These are phyloP conservation scores for Escallonia rubra DNA, from an alignment of 129 eudicot species.

Conservation along the genomic window DNA sequence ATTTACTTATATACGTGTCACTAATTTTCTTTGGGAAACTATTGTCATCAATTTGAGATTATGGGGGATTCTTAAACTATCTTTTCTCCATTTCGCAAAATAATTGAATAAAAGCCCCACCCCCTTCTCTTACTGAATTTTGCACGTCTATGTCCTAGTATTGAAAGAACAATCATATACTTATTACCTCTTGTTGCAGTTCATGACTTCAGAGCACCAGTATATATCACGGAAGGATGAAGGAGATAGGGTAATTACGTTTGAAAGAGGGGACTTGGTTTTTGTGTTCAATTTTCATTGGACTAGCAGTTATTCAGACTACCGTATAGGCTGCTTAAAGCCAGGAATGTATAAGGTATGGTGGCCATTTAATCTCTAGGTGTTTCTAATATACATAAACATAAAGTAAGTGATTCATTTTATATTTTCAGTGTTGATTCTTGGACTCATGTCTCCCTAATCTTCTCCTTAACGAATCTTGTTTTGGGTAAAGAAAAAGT, in stretches of 20 bases:
- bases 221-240: slow-evolving; percentile 88
- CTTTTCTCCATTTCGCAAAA: too few species aligned
- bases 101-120: too few species aligned
- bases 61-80: too few species aligned
- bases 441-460: too few species aligned
- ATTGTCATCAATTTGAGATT: too few species aligned
- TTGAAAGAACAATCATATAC: not conserved
- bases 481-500: too few species aligned
- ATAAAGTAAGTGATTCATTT: too few species aligned
- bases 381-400: not conserved
- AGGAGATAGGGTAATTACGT: slow-evolving; percentile 75
- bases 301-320: slow-evolving; percentile 83
- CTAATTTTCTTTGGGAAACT: too few species aligned
- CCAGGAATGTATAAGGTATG: slow-evolving; percentile 92
- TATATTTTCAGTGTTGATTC: too few species aligned
- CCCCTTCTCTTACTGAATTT: too few species aligned
- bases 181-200: slow-evolving; percentile 44
- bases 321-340: slow-evolving; percentile 80
- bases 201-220: slow-evolving; percentile 92
- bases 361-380: not conserved
- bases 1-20: not conserved
- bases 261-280: slow-evolving; percentile 86
- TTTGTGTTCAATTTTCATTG: slow-evolving; percentile 94
- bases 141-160: too few species aligned
- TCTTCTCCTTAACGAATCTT: too few species aligned